Conservation (phyloP, 2,329 filamentous ascomycete species). For the Aureobasidium sp. region DNA sequence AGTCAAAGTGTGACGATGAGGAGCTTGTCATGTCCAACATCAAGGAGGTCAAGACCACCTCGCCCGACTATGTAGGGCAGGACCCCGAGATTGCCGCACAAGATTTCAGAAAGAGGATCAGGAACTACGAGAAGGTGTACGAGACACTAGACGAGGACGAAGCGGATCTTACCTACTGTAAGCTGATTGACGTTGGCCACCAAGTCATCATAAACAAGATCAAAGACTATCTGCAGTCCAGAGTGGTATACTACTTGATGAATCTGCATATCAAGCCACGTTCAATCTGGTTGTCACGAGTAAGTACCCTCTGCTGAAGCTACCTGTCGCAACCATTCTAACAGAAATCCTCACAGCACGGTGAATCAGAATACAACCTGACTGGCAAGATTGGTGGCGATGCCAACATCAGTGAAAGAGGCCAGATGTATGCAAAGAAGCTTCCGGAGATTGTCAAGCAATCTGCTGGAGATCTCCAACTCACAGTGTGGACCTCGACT, state of each 20-base stretch:
- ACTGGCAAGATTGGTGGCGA: conserved; percentile 89
- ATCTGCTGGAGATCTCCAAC: conserved; percentile 70
- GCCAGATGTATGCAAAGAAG: conserved; percentile 77
- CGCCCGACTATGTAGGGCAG: conserved; percentile 87
- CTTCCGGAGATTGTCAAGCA: conserved; percentile 77
- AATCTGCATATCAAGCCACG: conserved; percentile 95
- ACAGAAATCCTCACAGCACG: conserved; percentile 50
- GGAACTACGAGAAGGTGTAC: conserved; percentile 96
- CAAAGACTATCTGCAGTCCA: conserved; percentile 90
- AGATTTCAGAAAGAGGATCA: conserved; percentile 90
- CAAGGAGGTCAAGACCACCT: conserved; percentile 92
- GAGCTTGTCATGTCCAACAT: conserved; percentile 98
- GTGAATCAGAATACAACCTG: conserved; percentile 89
- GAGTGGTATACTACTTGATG: conserved; percentile 97
- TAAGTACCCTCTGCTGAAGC: conserved; percentile 32
- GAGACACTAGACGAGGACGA: conserved; percentile 88
- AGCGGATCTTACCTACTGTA: conserved; percentile 83
- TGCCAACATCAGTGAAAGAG: conserved; percentile 75
- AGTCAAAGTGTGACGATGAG: conserved; percentile 94
- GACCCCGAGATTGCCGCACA: conserved; percentile 85
- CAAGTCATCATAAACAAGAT: conserved; percentile 98
- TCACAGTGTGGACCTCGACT: conserved; percentile 71
- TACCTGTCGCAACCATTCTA: neutral
- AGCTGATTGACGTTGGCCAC: conserved; percentile 92
- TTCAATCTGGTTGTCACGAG: conserved; percentile 91